Base-by-base conservation (phyloP, 257 asterid genomes). In the Coffea eugenioides region DNA sequence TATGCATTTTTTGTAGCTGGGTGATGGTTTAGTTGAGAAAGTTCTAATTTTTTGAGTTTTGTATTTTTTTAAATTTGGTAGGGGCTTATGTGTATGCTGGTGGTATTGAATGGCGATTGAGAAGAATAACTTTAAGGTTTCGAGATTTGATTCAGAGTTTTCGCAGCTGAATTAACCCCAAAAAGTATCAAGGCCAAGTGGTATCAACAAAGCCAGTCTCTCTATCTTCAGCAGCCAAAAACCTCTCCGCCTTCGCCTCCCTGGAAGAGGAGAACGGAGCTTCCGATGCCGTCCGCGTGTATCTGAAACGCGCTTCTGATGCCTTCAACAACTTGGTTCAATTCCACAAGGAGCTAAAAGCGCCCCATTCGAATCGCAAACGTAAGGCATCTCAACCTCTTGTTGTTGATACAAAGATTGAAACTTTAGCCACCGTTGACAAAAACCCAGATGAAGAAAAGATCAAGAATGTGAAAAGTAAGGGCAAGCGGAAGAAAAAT, bases 91-190 rank as follows among this genome's bases (percentile, higher is more conserved):
- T 81, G 78, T 76, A 13, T 46, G 31, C 82, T 84, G 31, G 84
- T 84, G 79, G 87, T 89, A 87, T 85, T 87, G 90, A 88, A 95
- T 95, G 99, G 97, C 95, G 92, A 92, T 96, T 89, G 99, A 94
- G 78, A 92, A 91, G 92, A 91, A 90, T 86, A 87, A 91, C 84
- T 90, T 88, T 80, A 92, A 91, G 89, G 90, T 85, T 80, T 91
- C 95, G 23, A 85, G 91, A 77, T 86, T 93, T 79, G 93, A 92
- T 83, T 82, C 90, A 39, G 98, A 92, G 87, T 82, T 90, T 81
- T 93, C 39, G 18, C 2, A 27, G 10, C 2, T 62, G 21, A 15
- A 31, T 41, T 49, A 48, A 9, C 39, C 31, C 48, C 5, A 25
- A 21, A 23, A 27, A 5, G 11, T 11, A 13, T 54, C 31, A 54